Evolutionary conservation across 805 yeast species (phyloP).

Genomic region (Starmerella kuoi): DNA sequence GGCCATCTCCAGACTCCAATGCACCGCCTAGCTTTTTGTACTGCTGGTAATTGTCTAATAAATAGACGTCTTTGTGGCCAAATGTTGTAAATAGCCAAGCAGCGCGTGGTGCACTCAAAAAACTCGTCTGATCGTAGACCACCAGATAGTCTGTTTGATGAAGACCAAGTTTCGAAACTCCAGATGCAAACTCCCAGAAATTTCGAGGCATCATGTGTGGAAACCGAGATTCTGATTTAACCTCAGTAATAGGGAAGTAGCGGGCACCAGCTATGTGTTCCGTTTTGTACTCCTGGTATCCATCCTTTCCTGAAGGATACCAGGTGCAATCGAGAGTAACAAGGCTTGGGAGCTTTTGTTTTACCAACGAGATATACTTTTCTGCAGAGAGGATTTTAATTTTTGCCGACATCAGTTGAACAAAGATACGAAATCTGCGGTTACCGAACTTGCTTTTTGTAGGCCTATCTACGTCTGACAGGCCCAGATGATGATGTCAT

Average conservation of each 20-base stretch:
- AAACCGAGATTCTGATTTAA: conserved; percentile 51
- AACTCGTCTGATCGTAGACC: conserved; percentile 74
- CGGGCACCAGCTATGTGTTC: conserved; percentile 56
- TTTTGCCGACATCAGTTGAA: conserved; percentile 10
- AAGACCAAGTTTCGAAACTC: conserved; percentile 29
- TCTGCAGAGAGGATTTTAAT: conserved; percentile 16
- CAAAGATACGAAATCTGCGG: too few species aligned
- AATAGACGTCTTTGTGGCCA: conserved; percentile 57
- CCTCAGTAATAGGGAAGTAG: conserved; percentile 65
- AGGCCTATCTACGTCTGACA: not conserved
- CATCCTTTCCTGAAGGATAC: conserved; percentile 68
- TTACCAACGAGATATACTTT: conserved; percentile 12
- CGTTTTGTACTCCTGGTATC: conserved; percentile 37
- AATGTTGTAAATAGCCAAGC: conserved; percentile 80
- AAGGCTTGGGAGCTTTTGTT: conserved; percentile 29
- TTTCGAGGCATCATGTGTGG: conserved; percentile 84
- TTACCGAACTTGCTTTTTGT: not conserved
- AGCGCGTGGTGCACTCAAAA: conserved; percentile 80
- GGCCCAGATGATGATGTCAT: too few species aligned
- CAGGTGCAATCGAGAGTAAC: conserved; percentile 73
- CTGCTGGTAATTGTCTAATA: conserved; percentile 55
- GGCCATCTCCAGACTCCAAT: conserved; percentile 30
- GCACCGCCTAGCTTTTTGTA: conserved; percentile 40
- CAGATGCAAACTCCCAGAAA: conserved; percentile 40
- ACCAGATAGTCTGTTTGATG: conserved; percentile 45